Evolutionary conservation across 257 asterid genomes (phyloP), one percentile per base, ranked within the genome.

Genomic region (Solanum sitiens): DNA sequence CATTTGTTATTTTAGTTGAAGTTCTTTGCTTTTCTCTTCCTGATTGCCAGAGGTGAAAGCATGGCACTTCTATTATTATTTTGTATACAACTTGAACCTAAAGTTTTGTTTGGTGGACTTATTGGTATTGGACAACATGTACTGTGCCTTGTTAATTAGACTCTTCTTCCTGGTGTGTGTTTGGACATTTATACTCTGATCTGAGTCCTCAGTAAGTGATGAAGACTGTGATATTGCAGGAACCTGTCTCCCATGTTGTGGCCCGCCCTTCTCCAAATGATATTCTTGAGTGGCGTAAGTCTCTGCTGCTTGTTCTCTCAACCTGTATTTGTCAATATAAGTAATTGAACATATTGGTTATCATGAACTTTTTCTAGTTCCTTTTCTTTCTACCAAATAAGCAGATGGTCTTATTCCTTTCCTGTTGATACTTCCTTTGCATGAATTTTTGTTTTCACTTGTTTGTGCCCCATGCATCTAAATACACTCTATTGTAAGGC

Each of bases 231-330:
- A 79, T 45, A 83, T 86, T 12, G 53, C 86, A 96, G 99, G 98
- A 96, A 94, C 99, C 99, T 65, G 99, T 96, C 91, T 94, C 99
- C 67, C 94, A 95, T 91, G 96, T 97, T 90, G 96, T 95, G 88
- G 99, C 99, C 85, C 98, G 98, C 44, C 99, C 99, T 91, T 90
- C 91, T 76, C 98, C 98, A 86, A 97, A 95, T 75, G 95, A 97
- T 94, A 97, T 97, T 89, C 99, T 97, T 77, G 99, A 96, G 90
- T 97, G 99, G 99, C 98, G 99, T 96, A 94, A 92, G 99, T 92
- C 91, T n/a, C 88, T 87, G 50, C 50, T 84, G 45, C 50, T 42
- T 30, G 32, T 82, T 77, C 85, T 73, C 32, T 39, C 53, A 47
- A 30, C 7, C n/a, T 79, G 67, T 79, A 25, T 79, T 79, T 79